Base-by-base conservation (phyloP, 257 asterid genomes). In the Osmanthus fragrans region DNA sequence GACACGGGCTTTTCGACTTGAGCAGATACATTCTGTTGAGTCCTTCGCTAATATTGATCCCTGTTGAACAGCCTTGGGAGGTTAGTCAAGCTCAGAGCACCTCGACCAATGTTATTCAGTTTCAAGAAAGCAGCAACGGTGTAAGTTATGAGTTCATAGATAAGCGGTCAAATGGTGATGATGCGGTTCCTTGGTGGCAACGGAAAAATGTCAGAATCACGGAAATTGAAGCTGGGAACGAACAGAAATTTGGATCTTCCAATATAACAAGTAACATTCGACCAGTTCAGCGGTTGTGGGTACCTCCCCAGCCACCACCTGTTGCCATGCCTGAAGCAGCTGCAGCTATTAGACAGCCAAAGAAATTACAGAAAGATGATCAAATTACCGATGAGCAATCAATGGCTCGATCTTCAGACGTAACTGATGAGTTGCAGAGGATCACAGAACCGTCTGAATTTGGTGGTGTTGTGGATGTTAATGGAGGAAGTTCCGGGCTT, bases 271-370 rank as follows among this genome's bases (percentile, higher is more conserved):
- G 68, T 12, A 82, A 72, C 16, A 89, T 87, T 49, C 82, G 82
- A 13, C 92, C 91, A 6, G 78, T 76, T 70, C 96, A 83, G 78
- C 84, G 91, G 71, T 86, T 96, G n/a, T 96, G 99, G 99, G 93
- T 89, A 9, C 99, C 99, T 21, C 98, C 99, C 72, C 97, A 85
- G 84, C 97, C 98, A 19, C 99, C 98, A 13, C 97, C 96, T 1
- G 97, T 96, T 12, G 94, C 83, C 36, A 96, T 93, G 93, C 91
- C 97, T 0, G 99, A 90, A 85, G 97, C 99, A 72, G 96, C 97
- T 71, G 87, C 93, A 4, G 97, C 99, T 73, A 96, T 96, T 83
- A 90, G 99, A 47, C 97, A 93, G 75, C 96, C 96, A 18, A 96
- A 96, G 86, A 93, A 88, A 21, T 27, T 45, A 21, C 93, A 84